Evolutionary conservation across 1,284 basidiomycete genomes (phyloP).

Genomic region (Irpex sp.): DNA sequence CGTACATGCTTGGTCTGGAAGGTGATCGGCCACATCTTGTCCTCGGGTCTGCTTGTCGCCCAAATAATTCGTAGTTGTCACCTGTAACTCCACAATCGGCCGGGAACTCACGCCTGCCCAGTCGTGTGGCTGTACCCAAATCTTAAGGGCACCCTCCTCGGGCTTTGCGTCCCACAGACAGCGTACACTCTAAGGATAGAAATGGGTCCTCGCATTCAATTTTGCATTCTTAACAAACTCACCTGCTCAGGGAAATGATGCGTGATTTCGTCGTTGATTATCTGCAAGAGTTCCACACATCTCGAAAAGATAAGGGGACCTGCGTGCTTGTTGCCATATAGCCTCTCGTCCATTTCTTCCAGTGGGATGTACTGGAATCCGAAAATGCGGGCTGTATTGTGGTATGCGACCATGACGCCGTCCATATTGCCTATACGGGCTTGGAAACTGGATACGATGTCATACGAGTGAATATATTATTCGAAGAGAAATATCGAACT

Average conservation of each 20-base stretch:
- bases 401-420: slow-evolving; percentile 93
- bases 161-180: slow-evolving; percentile 58
- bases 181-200: slow-evolving; percentile 44
- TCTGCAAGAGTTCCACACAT: slow-evolving; percentile 74
- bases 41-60: slow-evolving; percentile 31
- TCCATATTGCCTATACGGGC: slow-evolving; percentile 97
- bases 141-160: slow-evolving; percentile 40
- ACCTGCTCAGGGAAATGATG: slow-evolving; percentile 68
- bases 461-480: neutral
- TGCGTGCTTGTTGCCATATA: slow-evolving; percentile 65
- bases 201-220: too few species aligned
- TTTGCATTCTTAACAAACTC: slow-evolving; percentile 14
- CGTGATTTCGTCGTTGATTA: slow-evolving; percentile 59
- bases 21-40: neutral
- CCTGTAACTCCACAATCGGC: slow-evolving; percentile 41
- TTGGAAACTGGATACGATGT: slow-evolving; percentile 66
- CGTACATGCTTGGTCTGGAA: slow-evolving; percentile 34
- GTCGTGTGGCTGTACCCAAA: slow-evolving; percentile 65
- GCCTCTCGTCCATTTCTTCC: slow-evolving; percentile 81
- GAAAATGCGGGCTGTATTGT: slow-evolving; percentile 87
- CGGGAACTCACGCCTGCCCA: slow-evolving; percentile 29
- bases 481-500: neutral
- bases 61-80: slow-evolving; percentile 33
- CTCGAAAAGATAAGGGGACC: slow-evolving; percentile 80
- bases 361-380: slow-evolving; percentile 94